A percentile compares a stretch with the other conserved stretches of the same genome.
Evolutionary conservation across 2,329 filamentous ascomycete species (phyloP).

Genomic region (Periconia macrospinosa): DNA sequence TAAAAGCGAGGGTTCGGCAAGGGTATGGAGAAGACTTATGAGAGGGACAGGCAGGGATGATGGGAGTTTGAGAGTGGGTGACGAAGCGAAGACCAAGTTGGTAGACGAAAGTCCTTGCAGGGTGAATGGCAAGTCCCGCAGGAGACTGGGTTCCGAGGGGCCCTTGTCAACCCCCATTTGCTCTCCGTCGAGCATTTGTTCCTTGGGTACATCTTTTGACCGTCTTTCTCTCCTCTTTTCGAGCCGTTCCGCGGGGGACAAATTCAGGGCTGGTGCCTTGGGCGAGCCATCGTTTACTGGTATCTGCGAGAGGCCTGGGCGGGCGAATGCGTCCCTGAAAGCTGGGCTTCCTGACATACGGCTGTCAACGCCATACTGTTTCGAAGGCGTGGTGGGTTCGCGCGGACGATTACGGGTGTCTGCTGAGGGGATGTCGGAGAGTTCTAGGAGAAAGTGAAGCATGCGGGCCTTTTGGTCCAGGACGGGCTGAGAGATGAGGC

Average conservation of each 20-base stretch:
- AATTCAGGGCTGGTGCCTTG: conserved; percentile 19
- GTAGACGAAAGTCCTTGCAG: conserved; percentile 89
- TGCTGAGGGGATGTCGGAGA: conserved; percentile 62
- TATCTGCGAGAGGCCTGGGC: conserved; percentile 47
- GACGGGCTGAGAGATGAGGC: conserved; percentile 86
- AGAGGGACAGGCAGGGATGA: conserved; percentile 79
- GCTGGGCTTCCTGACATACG: conserved; percentile 28
- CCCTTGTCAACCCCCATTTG: conserved; percentile 16
- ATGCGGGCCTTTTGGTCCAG: conserved; percentile 97
- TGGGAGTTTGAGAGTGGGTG: conserved; percentile 74
- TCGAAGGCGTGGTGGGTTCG: conserved; percentile 33
- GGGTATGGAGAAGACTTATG: conserved; percentile 80
- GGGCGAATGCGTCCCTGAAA: conserved; percentile 53
- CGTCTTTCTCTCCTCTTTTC: conserved; percentile 33
- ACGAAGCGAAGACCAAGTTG: conserved; percentile 73
- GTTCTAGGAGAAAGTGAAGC: conserved; percentile 82
- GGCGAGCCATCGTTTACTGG: conserved; percentile 37
- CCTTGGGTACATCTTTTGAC: conserved; percentile 23
- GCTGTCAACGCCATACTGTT: conserved; percentile 16
- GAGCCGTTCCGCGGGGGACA: conserved; percentile 20
- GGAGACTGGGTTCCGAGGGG: conserved; percentile 50
- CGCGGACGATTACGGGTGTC: conserved; percentile 17
- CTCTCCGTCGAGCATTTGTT: conserved; percentile 20
- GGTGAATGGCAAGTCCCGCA: conserved; percentile 82
- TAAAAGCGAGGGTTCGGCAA: conserved; percentile 91